Evolutionary conservation across 2,329 filamentous ascomycete species (phyloP).

Genomic region (Stromatinia cepivora): DNA sequence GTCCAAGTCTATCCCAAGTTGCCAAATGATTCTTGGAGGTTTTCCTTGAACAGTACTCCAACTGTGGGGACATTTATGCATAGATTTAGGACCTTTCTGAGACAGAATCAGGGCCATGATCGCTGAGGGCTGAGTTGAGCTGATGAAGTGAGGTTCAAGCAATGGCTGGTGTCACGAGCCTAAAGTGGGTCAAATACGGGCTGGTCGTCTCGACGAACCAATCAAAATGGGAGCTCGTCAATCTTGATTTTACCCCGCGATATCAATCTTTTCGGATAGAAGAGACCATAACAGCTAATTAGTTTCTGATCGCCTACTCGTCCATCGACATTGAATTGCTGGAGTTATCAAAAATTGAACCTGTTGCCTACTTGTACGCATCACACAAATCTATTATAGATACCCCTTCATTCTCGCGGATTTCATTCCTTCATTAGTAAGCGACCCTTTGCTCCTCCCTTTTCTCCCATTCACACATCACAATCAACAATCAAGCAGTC

Average conservation of each 20-base stretch:
- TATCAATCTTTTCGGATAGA: not conserved
- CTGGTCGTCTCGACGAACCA: constrained; percentile 14
- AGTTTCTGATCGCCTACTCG: not conserved
- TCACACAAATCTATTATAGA: not conserved
- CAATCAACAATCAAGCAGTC: not conserved
- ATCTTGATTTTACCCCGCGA: not conserved
- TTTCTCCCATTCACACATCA: not conserved
- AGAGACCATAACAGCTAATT: not conserved
- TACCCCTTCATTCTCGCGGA: not conserved
- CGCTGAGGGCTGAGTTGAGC: not conserved
- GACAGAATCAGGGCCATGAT: not conserved
- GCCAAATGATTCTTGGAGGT: not conserved
- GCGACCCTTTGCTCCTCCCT: not conserved
- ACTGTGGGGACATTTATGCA: not conserved
- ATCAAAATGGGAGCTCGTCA: constrained; percentile 1
- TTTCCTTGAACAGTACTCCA: not conserved
- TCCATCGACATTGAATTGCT: not conserved
- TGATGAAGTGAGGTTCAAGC: constrained; percentile 9
- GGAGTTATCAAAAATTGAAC: not conserved
- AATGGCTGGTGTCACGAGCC: not conserved
- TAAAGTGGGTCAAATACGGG: not conserved
- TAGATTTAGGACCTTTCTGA: not conserved
- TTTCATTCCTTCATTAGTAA: not conserved
- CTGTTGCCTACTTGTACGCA: not conserved
- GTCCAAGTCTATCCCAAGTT: not conserved